Evolutionary conservation across 345 rosid genomes (phyloP).

Genomic region (Melastoma malabathricum): DNA sequence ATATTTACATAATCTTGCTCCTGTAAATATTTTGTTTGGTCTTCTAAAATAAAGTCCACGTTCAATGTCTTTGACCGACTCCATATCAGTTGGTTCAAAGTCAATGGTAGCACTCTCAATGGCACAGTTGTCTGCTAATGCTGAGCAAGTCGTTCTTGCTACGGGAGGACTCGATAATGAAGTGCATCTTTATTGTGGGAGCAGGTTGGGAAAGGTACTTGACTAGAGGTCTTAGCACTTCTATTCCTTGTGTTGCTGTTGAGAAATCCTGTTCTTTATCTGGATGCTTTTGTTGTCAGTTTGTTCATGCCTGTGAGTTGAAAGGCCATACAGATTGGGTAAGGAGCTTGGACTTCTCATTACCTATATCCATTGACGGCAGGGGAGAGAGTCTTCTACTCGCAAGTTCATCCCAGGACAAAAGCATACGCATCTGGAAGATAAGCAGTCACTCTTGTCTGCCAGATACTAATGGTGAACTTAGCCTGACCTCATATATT

Average conservation of each 20-base stretch:
- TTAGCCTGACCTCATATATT: conserved; percentile 69
- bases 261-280: conserved; percentile 1
- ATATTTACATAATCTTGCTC: too few species aligned
- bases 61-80: conserved; percentile 40
- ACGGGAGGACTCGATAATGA: conserved; percentile 89
- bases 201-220: conserved; percentile 62
- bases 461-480: conserved; percentile 24
- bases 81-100: conserved; percentile 54
- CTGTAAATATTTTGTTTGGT: conserved; percentile 1
- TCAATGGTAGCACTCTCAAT: conserved; percentile 73
- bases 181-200: conserved; percentile 62
- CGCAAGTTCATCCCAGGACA: conserved; percentile 95
- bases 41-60: conserved; percentile 11
- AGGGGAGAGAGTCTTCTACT: conserved; percentile 44
- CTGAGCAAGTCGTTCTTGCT: conserved; percentile 47
- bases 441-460: conserved; percentile 27
- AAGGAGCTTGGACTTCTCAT: conserved; percentile 87
- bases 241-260: not conserved
- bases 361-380: conserved; percentile 29
- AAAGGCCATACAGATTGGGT: conserved; percentile 97
- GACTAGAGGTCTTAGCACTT: conserved; percentile 1
- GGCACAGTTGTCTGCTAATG: conserved; percentile 59
- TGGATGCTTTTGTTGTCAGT: conserved; percentile 24
- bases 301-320: conserved; percentile 65
- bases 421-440: conserved; percentile 85